Evolutionary conservation across 441 rosid species (phyloP).

Genomic region (Adansonia madagascariensis): DNA sequence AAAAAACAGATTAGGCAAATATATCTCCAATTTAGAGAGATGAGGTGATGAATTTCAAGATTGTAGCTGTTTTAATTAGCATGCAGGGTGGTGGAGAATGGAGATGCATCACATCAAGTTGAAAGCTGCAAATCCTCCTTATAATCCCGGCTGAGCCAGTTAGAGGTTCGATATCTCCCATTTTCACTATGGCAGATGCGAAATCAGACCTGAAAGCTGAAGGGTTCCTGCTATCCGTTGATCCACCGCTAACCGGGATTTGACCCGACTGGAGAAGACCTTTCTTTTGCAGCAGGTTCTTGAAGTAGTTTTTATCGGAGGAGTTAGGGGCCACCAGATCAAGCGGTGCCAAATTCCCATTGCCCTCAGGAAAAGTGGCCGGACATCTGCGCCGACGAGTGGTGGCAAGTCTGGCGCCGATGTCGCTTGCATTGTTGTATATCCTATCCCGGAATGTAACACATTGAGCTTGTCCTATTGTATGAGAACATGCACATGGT

Average conservation of each 20-base stretch:
- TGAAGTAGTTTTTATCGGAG: constrained; percentile 42
- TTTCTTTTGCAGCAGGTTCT: constrained; percentile 49
- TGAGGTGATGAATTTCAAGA: not conserved
- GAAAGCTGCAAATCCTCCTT: constrained; percentile 45
- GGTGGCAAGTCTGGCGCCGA: constrained; percentile 49
- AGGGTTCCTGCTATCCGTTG: constrained; percentile 47
- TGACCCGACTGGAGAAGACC: constrained; percentile 59
- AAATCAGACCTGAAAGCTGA: constrained; percentile 52
- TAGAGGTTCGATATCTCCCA: constrained; percentile 60
- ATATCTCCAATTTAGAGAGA: not conserved
- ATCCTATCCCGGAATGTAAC: constrained; percentile 49
- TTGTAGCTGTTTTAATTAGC: not conserved
- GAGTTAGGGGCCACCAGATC: constrained; percentile 49
- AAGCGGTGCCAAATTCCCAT: constrained; percentile 45
- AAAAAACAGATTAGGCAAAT: not conserved
- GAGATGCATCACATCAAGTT: constrained; percentile 29
- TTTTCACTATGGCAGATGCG: constrained; percentile 57
- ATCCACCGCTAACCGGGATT: constrained; percentile 50
- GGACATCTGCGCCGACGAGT: constrained; percentile 48
- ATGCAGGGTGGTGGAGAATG: too few species aligned
- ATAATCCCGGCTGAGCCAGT: constrained; percentile 48
- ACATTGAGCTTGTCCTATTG: constrained; percentile 60
- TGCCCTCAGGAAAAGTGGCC: constrained; percentile 8
- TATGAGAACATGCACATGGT: constrained; percentile 48
- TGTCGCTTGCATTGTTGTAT: constrained; percentile 22